Evolutionary conservation across 2,329 filamentous ascomycete genomes (phyloP).

Genomic region (Geoglossum cookeanum): DNA sequence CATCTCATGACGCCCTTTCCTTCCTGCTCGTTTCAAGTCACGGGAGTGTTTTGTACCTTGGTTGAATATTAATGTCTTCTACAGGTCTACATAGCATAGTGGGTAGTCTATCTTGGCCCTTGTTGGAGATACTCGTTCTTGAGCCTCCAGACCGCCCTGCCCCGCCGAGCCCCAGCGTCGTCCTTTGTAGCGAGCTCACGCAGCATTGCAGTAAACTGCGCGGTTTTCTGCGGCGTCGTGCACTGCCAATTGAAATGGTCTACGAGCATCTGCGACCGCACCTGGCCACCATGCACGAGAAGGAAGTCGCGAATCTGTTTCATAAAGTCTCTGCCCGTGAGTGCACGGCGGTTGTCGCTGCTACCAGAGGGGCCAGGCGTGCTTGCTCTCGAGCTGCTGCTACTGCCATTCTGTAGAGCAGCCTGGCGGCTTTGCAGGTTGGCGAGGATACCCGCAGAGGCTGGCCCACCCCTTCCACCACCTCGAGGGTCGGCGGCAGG

Average conservation of each 20-base stretch:
- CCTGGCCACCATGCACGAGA: constrained; percentile 53
- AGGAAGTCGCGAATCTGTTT: constrained; percentile 64
- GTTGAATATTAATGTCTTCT: too few species aligned
- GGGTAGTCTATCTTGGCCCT: background rate
- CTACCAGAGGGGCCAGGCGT: constrained; percentile 14
- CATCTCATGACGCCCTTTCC: too few species aligned
- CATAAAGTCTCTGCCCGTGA: constrained; percentile 40
- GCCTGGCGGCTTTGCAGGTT: constrained; percentile 40
- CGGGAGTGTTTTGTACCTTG: too few species aligned
- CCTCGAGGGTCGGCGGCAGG: constrained; percentile 34
- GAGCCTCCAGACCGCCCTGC: constrained; percentile 36
- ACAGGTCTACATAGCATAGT: too few species aligned
- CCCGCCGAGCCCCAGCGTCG: constrained; percentile 27
- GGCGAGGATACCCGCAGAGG: constrained; percentile 31
- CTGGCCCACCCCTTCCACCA: constrained; percentile 13
- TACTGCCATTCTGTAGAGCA: constrained; percentile 16
- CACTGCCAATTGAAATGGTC: constrained; percentile 80
- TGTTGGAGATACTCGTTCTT: constrained; percentile 32
- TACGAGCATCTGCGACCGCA: constrained; percentile 67
- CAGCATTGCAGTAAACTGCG: constrained; percentile 67
- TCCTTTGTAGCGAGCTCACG: constrained; percentile 57
- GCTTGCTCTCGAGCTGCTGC: constrained; percentile 27
- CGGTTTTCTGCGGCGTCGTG: constrained; percentile 44
- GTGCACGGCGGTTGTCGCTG: constrained; percentile 16
- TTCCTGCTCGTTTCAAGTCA: too few species aligned